These are phyloP conservation scores for Mayamaea pseudoterrestris DNA, from an alignment of 108 stramenopile genomes.

Conservation along the genomic window DNA sequence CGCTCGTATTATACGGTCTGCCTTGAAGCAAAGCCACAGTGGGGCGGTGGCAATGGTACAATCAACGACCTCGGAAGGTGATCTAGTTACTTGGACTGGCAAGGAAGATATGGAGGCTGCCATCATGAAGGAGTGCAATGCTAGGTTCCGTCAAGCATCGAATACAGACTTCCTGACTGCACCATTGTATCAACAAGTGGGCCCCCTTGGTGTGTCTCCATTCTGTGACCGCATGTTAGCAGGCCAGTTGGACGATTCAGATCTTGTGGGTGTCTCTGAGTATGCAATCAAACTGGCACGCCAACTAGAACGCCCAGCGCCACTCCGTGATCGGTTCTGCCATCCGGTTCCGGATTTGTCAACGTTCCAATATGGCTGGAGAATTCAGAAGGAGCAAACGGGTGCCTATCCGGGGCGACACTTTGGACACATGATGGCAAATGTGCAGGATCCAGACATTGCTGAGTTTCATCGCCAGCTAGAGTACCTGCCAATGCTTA, in stretches of 20 bases:
- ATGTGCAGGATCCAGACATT: background rate
- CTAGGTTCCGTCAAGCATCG: background rate
- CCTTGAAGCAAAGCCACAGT: no score
- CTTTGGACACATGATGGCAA: constrained; percentile 6
- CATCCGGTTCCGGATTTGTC: no score
- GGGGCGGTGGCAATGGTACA: no score
- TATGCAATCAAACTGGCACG: background rate
- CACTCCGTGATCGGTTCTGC: no score
- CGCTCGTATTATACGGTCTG: no score
- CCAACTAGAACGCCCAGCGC: no score
- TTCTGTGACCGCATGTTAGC: background rate
- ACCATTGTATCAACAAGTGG: background rate
- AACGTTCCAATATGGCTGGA: no score
- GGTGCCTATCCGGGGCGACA: background rate
- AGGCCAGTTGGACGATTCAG: background rate
- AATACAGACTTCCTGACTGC: background rate
- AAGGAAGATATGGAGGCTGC: background rate
- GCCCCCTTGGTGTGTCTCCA: background rate
- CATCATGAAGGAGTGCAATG: background rate
- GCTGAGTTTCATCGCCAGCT: background rate
- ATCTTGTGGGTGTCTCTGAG: background rate
- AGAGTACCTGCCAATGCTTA: background rate
- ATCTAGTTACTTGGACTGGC: no score
- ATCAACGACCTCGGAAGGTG: no score
- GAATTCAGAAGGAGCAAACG: constrained; percentile 1